These are phyloP conservation scores for Rhododendron griersonianum DNA, from an alignment of 148 eudicot species.

Conservation along the genomic window DNA sequence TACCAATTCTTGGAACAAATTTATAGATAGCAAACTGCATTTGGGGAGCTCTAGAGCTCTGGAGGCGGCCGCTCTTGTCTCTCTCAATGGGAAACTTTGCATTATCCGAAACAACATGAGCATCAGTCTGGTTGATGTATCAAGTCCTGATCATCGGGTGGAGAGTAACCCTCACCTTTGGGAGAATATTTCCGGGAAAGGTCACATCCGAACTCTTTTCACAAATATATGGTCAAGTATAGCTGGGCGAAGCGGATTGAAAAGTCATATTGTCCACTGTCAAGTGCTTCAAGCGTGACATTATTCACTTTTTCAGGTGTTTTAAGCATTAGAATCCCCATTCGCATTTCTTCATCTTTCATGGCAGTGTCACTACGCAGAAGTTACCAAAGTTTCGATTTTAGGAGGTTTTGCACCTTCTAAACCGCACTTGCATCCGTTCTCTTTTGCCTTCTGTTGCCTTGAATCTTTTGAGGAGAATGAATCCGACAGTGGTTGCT, in stretches of 20 bases:
- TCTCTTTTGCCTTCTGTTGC: background rate
- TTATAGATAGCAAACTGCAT: conserved; percentile 80
- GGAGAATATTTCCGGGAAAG: conserved; percentile 72
- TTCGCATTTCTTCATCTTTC: background rate
- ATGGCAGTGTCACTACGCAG: background rate
- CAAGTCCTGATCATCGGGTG: conserved; percentile 60
- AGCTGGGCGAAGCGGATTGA: conserved; percentile 70
- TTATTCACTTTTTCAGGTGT: conserved; percentile 67
- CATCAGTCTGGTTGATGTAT: conserved; percentile 82
- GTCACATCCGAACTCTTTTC: conserved; percentile 66
- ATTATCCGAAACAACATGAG: conserved; percentile 92
- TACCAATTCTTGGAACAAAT: conserved; percentile 64
- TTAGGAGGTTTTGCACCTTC: background rate
- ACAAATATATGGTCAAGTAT: conserved; percentile 81
- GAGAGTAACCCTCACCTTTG: conserved; percentile 81
- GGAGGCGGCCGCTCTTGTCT: conserved; percentile 93
- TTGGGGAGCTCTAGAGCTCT: conserved; percentile 76
- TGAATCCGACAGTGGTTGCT: background rate
- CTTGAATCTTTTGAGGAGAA: background rate
- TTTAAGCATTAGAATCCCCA: conserved; percentile 19
- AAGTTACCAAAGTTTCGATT: background rate
- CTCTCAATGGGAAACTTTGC: conserved; percentile 87
- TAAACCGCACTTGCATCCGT: background rate
- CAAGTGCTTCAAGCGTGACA: conserved; percentile 56
- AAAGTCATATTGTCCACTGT: conserved; percentile 89